These are phyloP conservation scores for Fonsecaea multimorphosa DNA, from an alignment of 2,329 filamentous ascomycete genomes.

Conservation along the genomic window DNA sequence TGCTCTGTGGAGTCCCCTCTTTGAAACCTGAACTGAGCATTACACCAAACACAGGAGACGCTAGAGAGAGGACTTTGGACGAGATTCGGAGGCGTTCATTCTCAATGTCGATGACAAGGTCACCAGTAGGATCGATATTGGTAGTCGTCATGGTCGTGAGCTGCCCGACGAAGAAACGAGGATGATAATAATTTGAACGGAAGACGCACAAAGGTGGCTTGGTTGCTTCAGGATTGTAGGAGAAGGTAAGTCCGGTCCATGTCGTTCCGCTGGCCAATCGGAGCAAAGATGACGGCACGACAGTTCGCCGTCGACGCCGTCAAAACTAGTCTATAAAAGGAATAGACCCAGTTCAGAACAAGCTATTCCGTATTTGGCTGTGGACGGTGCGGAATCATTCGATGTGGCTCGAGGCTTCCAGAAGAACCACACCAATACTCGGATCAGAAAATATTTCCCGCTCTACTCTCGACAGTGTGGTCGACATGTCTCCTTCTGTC, in stretches of 20 bases:
- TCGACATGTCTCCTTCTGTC: constrained; percentile 11
- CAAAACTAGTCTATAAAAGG: neutral
- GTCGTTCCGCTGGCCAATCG: neutral
- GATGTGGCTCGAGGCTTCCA: constrained; percentile 28
- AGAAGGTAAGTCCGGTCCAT: neutral
- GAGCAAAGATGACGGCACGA: too few relatives aligned
- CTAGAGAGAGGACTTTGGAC: constrained; percentile 13
- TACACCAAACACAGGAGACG: constrained; percentile 4
- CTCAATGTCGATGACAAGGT: constrained; percentile 11
- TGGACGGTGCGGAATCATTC: constrained; percentile 16
- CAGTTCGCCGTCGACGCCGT: neutral
- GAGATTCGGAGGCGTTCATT: constrained; percentile 9
- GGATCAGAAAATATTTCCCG: constrained; percentile 12
- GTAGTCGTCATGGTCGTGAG: neutral
- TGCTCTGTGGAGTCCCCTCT: neutral
- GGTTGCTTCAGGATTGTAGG: neutral
- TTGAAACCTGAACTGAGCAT: constrained; percentile 15
- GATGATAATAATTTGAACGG: neutral
- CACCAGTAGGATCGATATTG: constrained; percentile 11
- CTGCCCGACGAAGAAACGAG: neutral
- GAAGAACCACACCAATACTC: constrained; percentile 10
- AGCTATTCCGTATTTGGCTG: constrained; percentile 5
- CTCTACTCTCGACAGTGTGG: constrained; percentile 1
- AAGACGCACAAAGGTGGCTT: neutral
- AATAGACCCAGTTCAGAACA: neutral